These are phyloP conservation scores for Metarhizium anisopliae DNA, from an alignment of 2,329 filamentous ascomycete species.

Conservation along the genomic window DNA sequence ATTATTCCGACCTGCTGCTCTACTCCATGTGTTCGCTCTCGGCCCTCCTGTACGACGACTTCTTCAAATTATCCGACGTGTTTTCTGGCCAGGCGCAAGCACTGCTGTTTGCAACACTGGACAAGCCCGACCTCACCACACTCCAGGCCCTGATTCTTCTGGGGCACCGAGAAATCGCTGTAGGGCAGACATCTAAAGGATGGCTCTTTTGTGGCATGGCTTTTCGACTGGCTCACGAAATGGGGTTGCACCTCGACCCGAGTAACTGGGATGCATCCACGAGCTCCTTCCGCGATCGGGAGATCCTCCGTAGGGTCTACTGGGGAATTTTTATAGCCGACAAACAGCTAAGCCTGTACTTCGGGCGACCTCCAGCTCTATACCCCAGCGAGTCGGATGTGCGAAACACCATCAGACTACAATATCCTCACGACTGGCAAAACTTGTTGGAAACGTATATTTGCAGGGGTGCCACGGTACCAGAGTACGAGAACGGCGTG, in stretches of 20 bases:
- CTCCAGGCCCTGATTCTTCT: slow-evolving; percentile 35
- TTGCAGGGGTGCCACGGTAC: slow-evolving; percentile 31
- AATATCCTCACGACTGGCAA: slow-evolving; percentile 40
- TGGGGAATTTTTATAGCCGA: slow-evolving; percentile 42
- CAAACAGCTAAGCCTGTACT: slow-evolving; percentile 42
- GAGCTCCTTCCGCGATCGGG: slow-evolving; percentile 31
- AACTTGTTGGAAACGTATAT: slow-evolving; percentile 38
- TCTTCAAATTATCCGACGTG: slow-evolving; percentile 28
- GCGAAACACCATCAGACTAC: slow-evolving; percentile 36
- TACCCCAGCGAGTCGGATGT: slow-evolving; percentile 41
- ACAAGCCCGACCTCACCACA: slow-evolving; percentile 36
- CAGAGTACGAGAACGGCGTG: slow-evolving; percentile 36
- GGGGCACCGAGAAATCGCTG: slow-evolving; percentile 37
- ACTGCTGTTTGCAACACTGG: slow-evolving; percentile 34
- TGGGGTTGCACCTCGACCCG: slow-evolving; percentile 43
- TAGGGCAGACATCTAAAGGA: slow-evolving; percentile 37
- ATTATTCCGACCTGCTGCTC: slow-evolving; percentile 40
- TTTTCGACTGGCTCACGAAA: slow-evolving; percentile 40
- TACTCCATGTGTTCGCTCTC: slow-evolving; percentile 41
- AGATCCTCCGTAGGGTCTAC: slow-evolving; percentile 38
- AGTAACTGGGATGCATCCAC: slow-evolving; percentile 36
- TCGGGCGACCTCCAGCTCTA: slow-evolving; percentile 39
- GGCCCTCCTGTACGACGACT: slow-evolving; percentile 35
- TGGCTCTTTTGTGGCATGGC: slow-evolving; percentile 45
- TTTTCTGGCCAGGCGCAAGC: slow-evolving; percentile 36